These are phyloP conservation scores for Iris macrosiphon DNA, from an alignment of 106 monocot species.

Conservation along the genomic window DNA sequence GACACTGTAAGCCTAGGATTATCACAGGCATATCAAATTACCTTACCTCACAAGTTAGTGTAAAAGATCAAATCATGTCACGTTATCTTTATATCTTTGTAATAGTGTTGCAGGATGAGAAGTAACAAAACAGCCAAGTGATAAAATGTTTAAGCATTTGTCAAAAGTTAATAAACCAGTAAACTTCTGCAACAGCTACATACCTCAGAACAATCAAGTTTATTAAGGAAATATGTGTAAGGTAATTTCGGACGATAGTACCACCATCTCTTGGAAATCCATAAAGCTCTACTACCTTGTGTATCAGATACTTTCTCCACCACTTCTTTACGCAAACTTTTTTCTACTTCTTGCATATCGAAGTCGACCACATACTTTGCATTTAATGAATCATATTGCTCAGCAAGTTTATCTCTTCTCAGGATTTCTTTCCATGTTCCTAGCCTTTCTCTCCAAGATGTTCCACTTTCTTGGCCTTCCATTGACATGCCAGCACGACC, in stretches of 20 bases:
- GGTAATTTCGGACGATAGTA: constrained; percentile 84
- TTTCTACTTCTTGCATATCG: constrained; percentile 91
- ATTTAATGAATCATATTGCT: constrained; percentile 44
- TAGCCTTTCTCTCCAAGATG: constrained; percentile 59
- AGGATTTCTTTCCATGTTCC: constrained; percentile 64
- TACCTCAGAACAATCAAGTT: constrained; percentile 85
- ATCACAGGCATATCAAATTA: too few species aligned
- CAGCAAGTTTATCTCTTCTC: constrained; percentile 49
- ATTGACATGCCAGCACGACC: constrained; percentile 6
- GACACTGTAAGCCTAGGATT: too few species aligned
- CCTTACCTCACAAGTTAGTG: too few species aligned
- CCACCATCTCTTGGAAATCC: constrained; percentile 97
- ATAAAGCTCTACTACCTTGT: constrained; percentile 50
- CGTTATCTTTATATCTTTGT: background rate
- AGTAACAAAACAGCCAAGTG: background rate
- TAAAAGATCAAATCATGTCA: too few species aligned
- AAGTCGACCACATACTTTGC: constrained; percentile 85
- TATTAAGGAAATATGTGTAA: constrained; percentile 80
- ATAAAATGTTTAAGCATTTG: background rate
- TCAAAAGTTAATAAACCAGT: too few species aligned
- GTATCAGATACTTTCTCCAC: constrained; percentile 46
- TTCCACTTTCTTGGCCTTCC: constrained; percentile 22
- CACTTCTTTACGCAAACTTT: constrained; percentile 62
- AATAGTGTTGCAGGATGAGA: background rate
- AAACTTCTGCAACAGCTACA: constrained; percentile 4